phyloP scores from a whole-genome alignment of 208 protist genomes.

The Angomonas desouzai region DNA sequence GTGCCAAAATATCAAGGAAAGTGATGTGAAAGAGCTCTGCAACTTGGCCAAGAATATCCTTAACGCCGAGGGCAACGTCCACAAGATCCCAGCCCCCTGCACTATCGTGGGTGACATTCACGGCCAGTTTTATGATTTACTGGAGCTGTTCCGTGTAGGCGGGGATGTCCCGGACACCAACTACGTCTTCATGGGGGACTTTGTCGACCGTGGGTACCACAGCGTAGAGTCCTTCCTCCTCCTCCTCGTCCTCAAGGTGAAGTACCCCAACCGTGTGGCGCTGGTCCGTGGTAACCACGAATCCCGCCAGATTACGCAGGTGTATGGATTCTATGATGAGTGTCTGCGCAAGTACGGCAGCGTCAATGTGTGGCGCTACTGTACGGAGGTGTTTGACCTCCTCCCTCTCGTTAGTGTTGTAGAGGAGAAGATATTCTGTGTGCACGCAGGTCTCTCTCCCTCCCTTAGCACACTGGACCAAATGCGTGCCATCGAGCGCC shows the following conservation, averaged over 20 bases:
- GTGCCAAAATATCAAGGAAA: slow-evolving; percentile 92
- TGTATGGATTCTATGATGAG: slow-evolving; percentile 99
- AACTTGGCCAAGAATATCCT: slow-evolving; percentile 79
- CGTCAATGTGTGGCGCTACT: slow-evolving; percentile 99
- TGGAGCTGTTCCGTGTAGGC: slow-evolving; percentile 96
- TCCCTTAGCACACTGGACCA: slow-evolving; percentile 96
- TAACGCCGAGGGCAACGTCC: slow-evolving; percentile 86
- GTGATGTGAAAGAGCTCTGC: slow-evolving; percentile 90
- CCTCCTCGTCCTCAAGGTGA: slow-evolving; percentile 97
- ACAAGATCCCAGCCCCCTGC: slow-evolving; percentile 86
- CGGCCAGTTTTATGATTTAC: slow-evolving; percentile 96
- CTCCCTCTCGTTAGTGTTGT: slow-evolving; percentile 97
- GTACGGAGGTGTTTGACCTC: slow-evolving; percentile 99
- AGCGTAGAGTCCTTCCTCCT: slow-evolving; percentile 98
- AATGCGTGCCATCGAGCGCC: slow-evolving; percentile 95
- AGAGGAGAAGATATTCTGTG: slow-evolving; percentile 97
- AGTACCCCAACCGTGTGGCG: slow-evolving; percentile 94
- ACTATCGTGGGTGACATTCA: slow-evolving; percentile 95
- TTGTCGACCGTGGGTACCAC: slow-evolving; percentile 98
- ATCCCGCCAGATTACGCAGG: slow-evolving; percentile 95
- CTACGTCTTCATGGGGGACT: slow-evolving; percentile 98
- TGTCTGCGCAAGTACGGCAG: slow-evolving; percentile 99
- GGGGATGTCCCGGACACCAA: slow-evolving; percentile 96
- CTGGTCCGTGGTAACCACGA: slow-evolving; percentile 97
- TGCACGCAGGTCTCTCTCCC: slow-evolving; percentile 99